phyloP scores from a whole-genome alignment of 495 filamentous ascomycete species.

The Niebla homalea region DNA sequence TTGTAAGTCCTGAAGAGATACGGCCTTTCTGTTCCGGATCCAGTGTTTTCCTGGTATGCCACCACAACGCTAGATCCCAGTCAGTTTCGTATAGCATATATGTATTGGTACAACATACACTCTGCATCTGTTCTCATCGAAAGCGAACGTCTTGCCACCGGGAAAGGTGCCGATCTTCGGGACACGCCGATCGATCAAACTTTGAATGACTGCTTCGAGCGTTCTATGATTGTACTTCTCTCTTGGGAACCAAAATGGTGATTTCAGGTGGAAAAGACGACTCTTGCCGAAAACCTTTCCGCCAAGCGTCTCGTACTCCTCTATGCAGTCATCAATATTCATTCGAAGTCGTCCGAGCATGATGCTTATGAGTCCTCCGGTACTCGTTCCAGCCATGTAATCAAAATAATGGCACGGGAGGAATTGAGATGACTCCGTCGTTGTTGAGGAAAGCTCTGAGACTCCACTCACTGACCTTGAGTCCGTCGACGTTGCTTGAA shows the following conservation, averaged over 20 bases:
- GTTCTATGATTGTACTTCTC: slow-evolving; percentile 13
- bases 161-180: slow-evolving; percentile 10
- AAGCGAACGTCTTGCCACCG: slow-evolving; percentile 13
- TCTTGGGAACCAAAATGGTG: slow-evolving; percentile 10
- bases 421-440: slow-evolving; percentile 7
- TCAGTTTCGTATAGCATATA: background rate
- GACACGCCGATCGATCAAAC: slow-evolving; percentile 10
- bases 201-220: slow-evolving; percentile 11
- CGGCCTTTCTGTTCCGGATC: background rate
- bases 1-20: slow-evolving; percentile 15
- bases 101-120: slow-evolving; percentile 14
- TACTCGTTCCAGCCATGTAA: slow-evolving; percentile 19
- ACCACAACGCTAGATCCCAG: slow-evolving; percentile 1
- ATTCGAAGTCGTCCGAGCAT: slow-evolving; percentile 41
- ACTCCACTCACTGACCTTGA: background rate
- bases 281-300: slow-evolving; percentile 30
- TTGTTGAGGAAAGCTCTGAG: background rate
- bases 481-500: background rate
- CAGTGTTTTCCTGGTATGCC: slow-evolving; percentile 5
- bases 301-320: slow-evolving; percentile 33
- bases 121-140: slow-evolving; percentile 23
- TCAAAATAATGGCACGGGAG: slow-evolving; percentile 21
- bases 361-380: slow-evolving; percentile 33
- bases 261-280: slow-evolving; percentile 12
- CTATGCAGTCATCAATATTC: slow-evolving; percentile 36